These are phyloP conservation scores for Thelephora aurantiotincta DNA, from an alignment of 768 basidiomycete genomes.

Conservation along the genomic window DNA sequence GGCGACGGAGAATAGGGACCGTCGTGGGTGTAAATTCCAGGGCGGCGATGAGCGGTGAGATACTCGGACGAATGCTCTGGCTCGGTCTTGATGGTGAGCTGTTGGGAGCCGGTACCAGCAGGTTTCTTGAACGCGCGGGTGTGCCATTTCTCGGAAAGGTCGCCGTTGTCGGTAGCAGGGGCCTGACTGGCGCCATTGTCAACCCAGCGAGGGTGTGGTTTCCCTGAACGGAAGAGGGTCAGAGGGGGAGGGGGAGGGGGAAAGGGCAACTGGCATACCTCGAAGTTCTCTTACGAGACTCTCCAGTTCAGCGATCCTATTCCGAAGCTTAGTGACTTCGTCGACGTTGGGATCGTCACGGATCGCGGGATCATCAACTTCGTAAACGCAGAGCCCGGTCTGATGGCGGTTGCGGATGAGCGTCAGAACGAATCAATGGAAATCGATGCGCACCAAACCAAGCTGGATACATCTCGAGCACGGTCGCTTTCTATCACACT, in stretches of 20 bases:
- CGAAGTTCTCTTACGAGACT: slow-evolving; percentile 81
- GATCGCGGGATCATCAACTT: slow-evolving; percentile 79
- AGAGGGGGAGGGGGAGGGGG: too few species aligned
- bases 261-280: slow-evolving; percentile 26
- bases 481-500: slow-evolving; percentile 89
- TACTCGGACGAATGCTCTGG: slow-evolving; percentile 43
- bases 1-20: slow-evolving; percentile 5
- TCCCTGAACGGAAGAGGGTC: slow-evolving; percentile 30
- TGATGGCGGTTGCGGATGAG: slow-evolving; percentile 14
- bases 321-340: slow-evolving; percentile 73
- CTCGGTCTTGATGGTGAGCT: slow-evolving; percentile 19
- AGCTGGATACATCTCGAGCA: slow-evolving; percentile 86
- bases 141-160: slow-evolving; percentile 78
- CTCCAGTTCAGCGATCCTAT: slow-evolving; percentile 86
- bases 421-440: background rate
- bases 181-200: slow-evolving; percentile 43
- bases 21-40: slow-evolving; percentile 13
- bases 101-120: slow-evolving; percentile 6
- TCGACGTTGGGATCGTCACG: slow-evolving; percentile 84
- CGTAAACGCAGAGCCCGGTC: slow-evolving; percentile 93
- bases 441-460: slow-evolving; percentile 42
- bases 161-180: slow-evolving; percentile 35
- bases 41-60: slow-evolving; percentile 50
- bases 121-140: slow-evolving; percentile 53
- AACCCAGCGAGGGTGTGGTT: slow-evolving; percentile 81